Evolutionary conservation across 129 eudicot genomes (phyloP).

Genomic region (Arctium lappa): DNA sequence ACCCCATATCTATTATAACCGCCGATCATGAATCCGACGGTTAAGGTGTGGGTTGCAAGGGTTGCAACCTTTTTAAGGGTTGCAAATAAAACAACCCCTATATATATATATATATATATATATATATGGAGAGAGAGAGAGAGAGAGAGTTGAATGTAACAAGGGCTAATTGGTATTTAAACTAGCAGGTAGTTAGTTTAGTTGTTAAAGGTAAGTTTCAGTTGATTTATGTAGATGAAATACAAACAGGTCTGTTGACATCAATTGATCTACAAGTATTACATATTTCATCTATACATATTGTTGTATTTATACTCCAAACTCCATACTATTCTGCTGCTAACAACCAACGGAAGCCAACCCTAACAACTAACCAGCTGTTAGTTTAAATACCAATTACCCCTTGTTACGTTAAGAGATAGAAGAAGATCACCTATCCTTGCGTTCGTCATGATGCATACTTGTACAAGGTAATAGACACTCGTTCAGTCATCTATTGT

Average conservation of each 20-base stretch:
- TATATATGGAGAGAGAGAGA: not conserved
- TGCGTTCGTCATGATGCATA: not conserved
- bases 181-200: not conserved
- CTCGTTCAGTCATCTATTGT: conserved; percentile 1
- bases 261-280: not conserved
- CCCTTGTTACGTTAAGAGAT: not conserved
- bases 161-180: not conserved
- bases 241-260: not conserved
- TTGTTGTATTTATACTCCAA: not conserved
- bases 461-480: conserved; percentile 11
- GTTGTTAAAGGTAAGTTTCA: not conserved
- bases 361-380: not conserved
- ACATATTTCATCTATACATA: not conserved
- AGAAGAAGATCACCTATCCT: not conserved
- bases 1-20: too few relatives aligned
- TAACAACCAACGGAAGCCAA: not conserved
- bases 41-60: too few relatives aligned
- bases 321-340: not conserved
- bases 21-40: too few relatives aligned
- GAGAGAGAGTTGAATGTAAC: not conserved
- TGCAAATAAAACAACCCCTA: too few relatives aligned
- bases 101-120: too few relatives aligned
- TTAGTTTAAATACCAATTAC: not conserved
- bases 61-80: too few relatives aligned
- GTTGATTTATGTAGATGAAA: not conserved